Evolutionary conservation across 2,329 filamentous ascomycete genomes (phyloP).

Genomic region (Rhexocercosporidium sp.): DNA sequence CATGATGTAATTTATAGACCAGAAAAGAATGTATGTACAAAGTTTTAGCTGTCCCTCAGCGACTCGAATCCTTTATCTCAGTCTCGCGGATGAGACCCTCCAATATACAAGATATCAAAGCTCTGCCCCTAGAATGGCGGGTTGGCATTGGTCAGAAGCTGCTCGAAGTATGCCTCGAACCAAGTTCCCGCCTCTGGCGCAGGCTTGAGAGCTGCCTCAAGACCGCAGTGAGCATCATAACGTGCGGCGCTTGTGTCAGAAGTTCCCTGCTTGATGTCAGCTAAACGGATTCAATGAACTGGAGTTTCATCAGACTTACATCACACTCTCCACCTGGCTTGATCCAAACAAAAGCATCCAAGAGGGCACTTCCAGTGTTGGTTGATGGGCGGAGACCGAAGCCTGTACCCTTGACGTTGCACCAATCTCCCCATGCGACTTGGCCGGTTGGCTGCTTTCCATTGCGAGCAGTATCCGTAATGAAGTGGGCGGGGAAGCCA

Average conservation of each 20-base stretch:
- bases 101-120: not conserved
- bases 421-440: conserved; percentile 68
- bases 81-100: not conserved
- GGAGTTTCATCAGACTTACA: conserved; percentile 17
- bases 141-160: conserved; percentile 50
- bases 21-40: conserved; percentile 23
- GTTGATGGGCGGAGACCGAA: conserved; percentile 68
- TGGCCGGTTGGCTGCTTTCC: conserved; percentile 64
- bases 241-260: conserved; percentile 48
- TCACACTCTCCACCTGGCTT: conserved; percentile 65
- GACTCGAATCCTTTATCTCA: not conserved
- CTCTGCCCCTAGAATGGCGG: conserved; percentile 16
- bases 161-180: conserved; percentile 63
- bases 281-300: not conserved
- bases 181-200: conserved; percentile 73
- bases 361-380: conserved; percentile 61
- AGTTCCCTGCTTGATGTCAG: conserved; percentile 38
- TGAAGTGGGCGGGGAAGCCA: conserved; percentile 60
- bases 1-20: conserved; percentile 19
- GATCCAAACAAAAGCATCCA: conserved; percentile 73
- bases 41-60: not conserved
- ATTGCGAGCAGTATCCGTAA: conserved; percentile 61
- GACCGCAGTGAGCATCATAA: conserved; percentile 58
- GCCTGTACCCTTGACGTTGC: conserved; percentile 66
- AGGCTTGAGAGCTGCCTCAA: conserved; percentile 59